Evolutionary conservation across 2,329 filamentous ascomycete species (phyloP).

Genomic region (Cryphonectria parasitica): DNA sequence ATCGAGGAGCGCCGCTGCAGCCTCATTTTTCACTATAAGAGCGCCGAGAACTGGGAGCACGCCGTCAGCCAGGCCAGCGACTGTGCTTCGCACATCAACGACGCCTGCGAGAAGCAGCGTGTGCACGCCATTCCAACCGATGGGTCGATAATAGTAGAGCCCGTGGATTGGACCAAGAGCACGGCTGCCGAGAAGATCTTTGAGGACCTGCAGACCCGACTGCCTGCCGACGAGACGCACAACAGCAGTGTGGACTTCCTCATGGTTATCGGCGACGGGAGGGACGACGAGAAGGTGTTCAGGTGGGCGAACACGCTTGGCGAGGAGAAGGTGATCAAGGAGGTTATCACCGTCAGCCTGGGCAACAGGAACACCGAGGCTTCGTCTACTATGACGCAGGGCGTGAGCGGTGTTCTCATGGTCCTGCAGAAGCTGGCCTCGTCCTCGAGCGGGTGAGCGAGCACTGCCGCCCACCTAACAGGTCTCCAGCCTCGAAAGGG

Average conservation of each 20-base stretch:
- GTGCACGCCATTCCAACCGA: slow-evolving; percentile 84
- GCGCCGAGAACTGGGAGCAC: slow-evolving; percentile 74
- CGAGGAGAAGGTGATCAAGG: slow-evolving; percentile 59
- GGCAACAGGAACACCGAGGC: slow-evolving; percentile 89
- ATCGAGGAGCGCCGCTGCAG: slow-evolving; percentile 93
- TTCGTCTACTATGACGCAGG: slow-evolving; percentile 82
- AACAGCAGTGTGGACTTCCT: slow-evolving; percentile 74
- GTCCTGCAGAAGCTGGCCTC: slow-evolving; percentile 32
- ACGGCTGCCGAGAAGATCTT: slow-evolving; percentile 79
- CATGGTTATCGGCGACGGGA: slow-evolving; percentile 85
- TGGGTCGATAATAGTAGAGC: slow-evolving; percentile 81
- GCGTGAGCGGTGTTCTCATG: slow-evolving; percentile 75
- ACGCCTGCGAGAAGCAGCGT: slow-evolving; percentile 80
- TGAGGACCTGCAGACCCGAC: slow-evolving; percentile 54
- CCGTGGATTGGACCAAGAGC: slow-evolving; percentile 83
- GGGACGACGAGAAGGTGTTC: slow-evolving; percentile 93
- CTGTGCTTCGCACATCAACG: slow-evolving; percentile 93
- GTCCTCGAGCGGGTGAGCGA: slow-evolving; percentile 3
- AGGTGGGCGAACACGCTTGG: slow-evolving; percentile 85
- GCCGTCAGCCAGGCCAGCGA: slow-evolving; percentile 83
- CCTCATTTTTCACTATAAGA: slow-evolving; percentile 87
- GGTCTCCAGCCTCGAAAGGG: neutral
- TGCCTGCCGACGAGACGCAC: slow-evolving; percentile 40
- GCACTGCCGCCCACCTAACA: neutral
- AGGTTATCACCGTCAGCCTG: slow-evolving; percentile 84